A percentile compares a stretch with the other conserved stretches of the same genome.
These are phyloP conservation scores for Fraxinus platypoda DNA, from an alignment of 305 asterid species.

Conservation along the genomic window DNA sequence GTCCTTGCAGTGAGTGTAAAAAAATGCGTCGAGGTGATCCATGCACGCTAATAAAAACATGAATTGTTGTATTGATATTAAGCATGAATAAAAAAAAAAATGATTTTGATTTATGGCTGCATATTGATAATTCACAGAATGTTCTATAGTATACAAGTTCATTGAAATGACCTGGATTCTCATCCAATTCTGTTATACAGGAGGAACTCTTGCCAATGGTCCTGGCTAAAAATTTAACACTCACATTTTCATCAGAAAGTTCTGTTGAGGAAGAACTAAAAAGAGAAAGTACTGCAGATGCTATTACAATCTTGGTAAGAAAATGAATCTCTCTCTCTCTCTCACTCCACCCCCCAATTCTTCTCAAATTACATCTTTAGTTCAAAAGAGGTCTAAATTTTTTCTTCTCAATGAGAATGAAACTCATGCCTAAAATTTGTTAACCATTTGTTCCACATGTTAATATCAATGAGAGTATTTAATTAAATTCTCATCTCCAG, in stretches of 20 bases:
- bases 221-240: conserved; percentile 67
- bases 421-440: not conserved
- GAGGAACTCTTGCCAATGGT: conserved; percentile 87
- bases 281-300: conserved; percentile 99
- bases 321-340: conserved; percentile 14
- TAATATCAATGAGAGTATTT: not conserved
- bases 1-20: not conserved
- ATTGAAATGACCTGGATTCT: conserved; percentile 13
- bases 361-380: not conserved
- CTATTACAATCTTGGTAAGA: conserved; percentile 83
- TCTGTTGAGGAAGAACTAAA: conserved; percentile 95
- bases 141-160: not conserved
- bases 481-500: not conserved
- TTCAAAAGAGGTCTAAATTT: not conserved
- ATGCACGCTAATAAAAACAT: not conserved
- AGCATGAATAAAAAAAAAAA: not conserved
- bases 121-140: not conserved
- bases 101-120: not conserved
- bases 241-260: conserved; percentile 91
- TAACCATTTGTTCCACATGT: not conserved
- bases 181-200: conserved; percentile 46
- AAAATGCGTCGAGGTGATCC: not conserved
- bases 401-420: not conserved
- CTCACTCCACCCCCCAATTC: not conserved
- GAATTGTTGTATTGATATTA: not conserved